Percentiles rank a stretch among this genome's conserved stretches.
Evolutionary conservation across 1,284 basidiomycete genomes (phyloP).

Genomic region (Phaffia rhodozyma): DNA sequence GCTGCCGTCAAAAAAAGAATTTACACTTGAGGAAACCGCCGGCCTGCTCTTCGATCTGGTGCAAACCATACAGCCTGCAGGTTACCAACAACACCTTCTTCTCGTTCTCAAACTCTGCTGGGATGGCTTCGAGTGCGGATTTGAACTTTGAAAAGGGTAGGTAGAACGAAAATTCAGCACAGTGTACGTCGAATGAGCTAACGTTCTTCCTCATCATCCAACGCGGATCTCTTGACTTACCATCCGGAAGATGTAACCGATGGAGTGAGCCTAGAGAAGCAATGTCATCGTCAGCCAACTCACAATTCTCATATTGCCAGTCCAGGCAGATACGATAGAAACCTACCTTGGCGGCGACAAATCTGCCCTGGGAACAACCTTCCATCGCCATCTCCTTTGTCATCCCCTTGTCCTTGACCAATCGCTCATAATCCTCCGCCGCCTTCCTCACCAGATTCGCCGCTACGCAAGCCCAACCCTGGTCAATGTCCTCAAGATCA

Average conservation of each 20-base stretch:
- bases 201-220: too few species aligned
- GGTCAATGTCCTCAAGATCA: conserved; percentile 39
- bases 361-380: conserved; percentile 42
- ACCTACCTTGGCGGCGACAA: conserved; percentile 40
- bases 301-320: neutral
- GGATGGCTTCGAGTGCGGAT: conserved; percentile 32
- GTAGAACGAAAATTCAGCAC: too few species aligned
- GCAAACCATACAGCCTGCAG: conserved; percentile 40
- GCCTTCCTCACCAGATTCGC: conserved; percentile 45
- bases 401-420: conserved; percentile 36
- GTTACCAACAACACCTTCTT: conserved; percentile 32
- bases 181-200: neutral
- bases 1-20: conserved; percentile 20
- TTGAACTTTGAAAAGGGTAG: conserved; percentile 26
- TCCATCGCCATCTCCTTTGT: conserved; percentile 44
- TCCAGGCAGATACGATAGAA: too few species aligned
- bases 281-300: neutral
- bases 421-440: conserved; percentile 36
- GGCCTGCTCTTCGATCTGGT: conserved; percentile 47
- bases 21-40: conserved; percentile 43
- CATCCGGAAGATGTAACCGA: conserved; percentile 32
- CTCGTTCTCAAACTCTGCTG: conserved; percentile 24
- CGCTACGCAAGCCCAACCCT: conserved; percentile 41
- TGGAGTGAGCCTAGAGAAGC: conserved; percentile 28
- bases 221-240: neutral